A percentile compares a stretch with the other conserved stretches of the same genome.
Evolutionary conservation across 2,329 filamentous ascomycete genomes (phyloP).

Genomic region (Xylariales sp.): DNA sequence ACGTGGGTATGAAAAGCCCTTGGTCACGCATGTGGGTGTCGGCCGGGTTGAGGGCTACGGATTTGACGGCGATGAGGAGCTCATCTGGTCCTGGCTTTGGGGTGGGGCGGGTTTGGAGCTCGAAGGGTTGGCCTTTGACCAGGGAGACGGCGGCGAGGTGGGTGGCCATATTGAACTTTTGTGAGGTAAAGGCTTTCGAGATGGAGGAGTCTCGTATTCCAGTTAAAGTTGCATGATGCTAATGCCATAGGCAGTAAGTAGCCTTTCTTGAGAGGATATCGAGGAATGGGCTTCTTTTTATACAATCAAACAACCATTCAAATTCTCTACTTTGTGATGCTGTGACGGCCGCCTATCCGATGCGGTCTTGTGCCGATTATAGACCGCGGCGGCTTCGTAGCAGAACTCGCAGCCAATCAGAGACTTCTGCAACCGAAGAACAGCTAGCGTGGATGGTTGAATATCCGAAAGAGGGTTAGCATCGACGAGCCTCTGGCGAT

Average conservation of each 20-base stretch:
- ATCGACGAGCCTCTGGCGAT: too few relatives aligned
- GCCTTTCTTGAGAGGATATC: not conserved
- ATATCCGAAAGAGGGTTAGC: constrained; percentile 13
- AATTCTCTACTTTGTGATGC: not conserved
- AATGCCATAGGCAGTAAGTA: too few relatives aligned
- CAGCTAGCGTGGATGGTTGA: constrained; percentile 10
- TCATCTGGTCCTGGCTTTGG: constrained; percentile 41
- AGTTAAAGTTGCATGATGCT: too few relatives aligned
- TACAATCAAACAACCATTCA: not conserved
- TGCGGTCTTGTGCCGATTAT: not conserved
- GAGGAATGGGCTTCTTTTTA: not conserved
- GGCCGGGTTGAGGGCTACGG: constrained; percentile 44
- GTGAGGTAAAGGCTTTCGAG: too few relatives aligned
- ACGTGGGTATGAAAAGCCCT: constrained; percentile 35
- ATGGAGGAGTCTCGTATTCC: too few relatives aligned
- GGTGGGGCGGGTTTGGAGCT: constrained; percentile 33
- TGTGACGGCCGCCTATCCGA: too few relatives aligned
- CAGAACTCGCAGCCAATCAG: constrained; percentile 14
- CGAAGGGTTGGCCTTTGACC: constrained; percentile 31
- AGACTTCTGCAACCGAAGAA: constrained; percentile 10
- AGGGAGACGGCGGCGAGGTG: constrained; percentile 35
- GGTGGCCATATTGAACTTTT: constrained; percentile 32
- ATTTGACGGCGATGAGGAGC: constrained; percentile 42
- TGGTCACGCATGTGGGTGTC: constrained; percentile 36
- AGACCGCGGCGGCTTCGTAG: not conserved